Evolutionary conservation across 2,329 filamentous ascomycete genomes (phyloP).

Genomic region (Stachybotrys elegans): DNA sequence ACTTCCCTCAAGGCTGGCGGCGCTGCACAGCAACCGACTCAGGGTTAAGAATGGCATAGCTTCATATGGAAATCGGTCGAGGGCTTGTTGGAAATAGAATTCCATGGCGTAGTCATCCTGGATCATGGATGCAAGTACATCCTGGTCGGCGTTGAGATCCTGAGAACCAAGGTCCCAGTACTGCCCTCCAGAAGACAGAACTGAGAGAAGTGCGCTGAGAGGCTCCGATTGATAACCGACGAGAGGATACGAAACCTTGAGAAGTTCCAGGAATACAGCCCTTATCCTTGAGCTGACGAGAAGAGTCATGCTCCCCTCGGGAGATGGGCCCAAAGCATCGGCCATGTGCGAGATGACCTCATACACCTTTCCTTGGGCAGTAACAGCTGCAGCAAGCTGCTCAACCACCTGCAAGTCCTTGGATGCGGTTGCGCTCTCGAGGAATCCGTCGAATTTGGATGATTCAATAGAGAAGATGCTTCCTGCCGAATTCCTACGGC

Average conservation of each 20-base stretch:
- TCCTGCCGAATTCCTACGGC: constrained; percentile 53
- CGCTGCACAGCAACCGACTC: constrained; percentile 55
- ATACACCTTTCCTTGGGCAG: constrained; percentile 46
- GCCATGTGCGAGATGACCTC: constrained; percentile 49
- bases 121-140: constrained; percentile 27
- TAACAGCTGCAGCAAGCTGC: constrained; percentile 42
- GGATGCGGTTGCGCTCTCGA: constrained; percentile 43
- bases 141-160: constrained; percentile 25
- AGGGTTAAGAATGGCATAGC: constrained; percentile 72
- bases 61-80: constrained; percentile 80
- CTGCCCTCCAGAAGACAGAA: constrained; percentile 51
- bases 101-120: constrained; percentile 44
- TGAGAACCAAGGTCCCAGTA: constrained; percentile 46
- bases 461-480: constrained; percentile 60
- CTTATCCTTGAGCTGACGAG: constrained; percentile 60
- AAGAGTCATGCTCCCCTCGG: constrained; percentile 42
- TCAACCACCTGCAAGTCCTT: constrained; percentile 49
- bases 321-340: constrained; percentile 37
- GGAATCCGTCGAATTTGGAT: constrained; percentile 53
- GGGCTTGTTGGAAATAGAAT: constrained; percentile 60
- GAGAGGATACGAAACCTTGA: constrained; percentile 61
- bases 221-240: constrained; percentile 71
- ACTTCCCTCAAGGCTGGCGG: constrained; percentile 23
- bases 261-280: constrained; percentile 61
- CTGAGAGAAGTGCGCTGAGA: constrained; percentile 58